Base-by-base conservation (phyloP, 1,284 basidiomycete genomes). In the Rhodotorula sp. region DNA sequence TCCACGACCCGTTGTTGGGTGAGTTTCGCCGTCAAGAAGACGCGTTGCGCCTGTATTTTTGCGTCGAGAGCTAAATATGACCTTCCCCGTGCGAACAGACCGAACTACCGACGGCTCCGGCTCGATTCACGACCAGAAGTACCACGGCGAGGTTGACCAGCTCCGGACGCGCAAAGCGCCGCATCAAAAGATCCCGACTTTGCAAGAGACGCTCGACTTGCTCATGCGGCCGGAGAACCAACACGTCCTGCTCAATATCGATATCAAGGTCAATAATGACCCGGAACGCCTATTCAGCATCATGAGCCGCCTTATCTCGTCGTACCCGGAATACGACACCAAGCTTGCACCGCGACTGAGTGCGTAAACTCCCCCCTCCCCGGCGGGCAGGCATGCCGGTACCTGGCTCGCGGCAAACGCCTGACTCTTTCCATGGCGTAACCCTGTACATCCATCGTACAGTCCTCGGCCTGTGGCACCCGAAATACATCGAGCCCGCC, bases 291-390 rank as follows among this genome's bases (percentile, higher is more conserved):
- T 99, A 54, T 99, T 99, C 84, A 82, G 84, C 23, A 85, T 97
- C 60, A 94, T 99, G 88, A 87, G 91, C 82, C 83, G 83, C 58
- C 85, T 88, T 71, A 88, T 99, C 69, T 85, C 87, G 34, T 81
- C 85, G 23, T 88, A 93, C 73, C 85, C 87, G 3, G 83, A 87
- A 52, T 98, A 91, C 90, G 86, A 94, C 81, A 89, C 87, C 5
- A 83, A 81, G 34, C 88, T 99, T 57, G 93, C 92, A 2, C 94
- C 95, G 0, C 87, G 96, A n/a, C 87, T 98, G 58, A 96, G 86
- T 59, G 80, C 85, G 61, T 86, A 6, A 51, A 51, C 49, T 51
- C 49, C 49, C 20, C 20, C 49, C 49, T 23, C 20, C 20, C 20
- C 49, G 49, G 54, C 8, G 54, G 16, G 16, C 18, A 16, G 16